phyloP scores from a whole-genome alignment of 1,284 basidiomycete species.

The Puccinia novopanici region DNA sequence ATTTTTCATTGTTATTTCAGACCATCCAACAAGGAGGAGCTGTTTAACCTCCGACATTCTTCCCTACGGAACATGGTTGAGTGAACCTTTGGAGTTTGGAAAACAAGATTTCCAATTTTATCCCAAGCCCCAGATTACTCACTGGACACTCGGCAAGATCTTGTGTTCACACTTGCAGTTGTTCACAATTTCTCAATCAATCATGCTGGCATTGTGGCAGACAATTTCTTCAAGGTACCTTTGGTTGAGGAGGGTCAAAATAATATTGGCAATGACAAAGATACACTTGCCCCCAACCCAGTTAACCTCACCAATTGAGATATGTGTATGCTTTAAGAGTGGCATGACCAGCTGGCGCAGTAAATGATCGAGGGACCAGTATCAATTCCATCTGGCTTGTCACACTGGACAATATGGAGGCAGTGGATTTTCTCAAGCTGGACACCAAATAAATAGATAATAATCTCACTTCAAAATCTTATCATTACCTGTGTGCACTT shows the following conservation, averaged over 20 bases:
- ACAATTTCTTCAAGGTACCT: background rate
- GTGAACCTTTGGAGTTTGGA: conserved; percentile 50
- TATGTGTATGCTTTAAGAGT: too few species aligned
- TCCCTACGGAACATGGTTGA: conserved; percentile 51
- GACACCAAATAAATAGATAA: too few species aligned
- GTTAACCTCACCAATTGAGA: too few species aligned
- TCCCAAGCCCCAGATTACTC: background rate
- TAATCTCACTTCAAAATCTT: too few species aligned
- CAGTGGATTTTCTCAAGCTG: too few species aligned
- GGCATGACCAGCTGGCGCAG: too few species aligned
- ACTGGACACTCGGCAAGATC: background rate
- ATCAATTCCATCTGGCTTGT: too few species aligned
- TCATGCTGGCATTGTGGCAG: background rate
- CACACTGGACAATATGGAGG: too few species aligned
- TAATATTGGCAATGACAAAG: background rate
- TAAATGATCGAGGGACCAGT: too few species aligned
- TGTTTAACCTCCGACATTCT: conserved; percentile 52
- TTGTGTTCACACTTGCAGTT: background rate
- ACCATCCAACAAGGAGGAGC: conserved; percentile 49
- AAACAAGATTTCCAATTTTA: conserved; percentile 40
- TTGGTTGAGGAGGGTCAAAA: too few species aligned
- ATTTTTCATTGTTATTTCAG: background rate
- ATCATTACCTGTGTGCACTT: too few species aligned
- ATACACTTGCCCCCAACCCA: too few species aligned
- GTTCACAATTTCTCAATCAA: background rate